Base-by-base conservation (phyloP, 2,329 filamentous ascomycete genomes). In the Calonectria honghensis region DNA sequence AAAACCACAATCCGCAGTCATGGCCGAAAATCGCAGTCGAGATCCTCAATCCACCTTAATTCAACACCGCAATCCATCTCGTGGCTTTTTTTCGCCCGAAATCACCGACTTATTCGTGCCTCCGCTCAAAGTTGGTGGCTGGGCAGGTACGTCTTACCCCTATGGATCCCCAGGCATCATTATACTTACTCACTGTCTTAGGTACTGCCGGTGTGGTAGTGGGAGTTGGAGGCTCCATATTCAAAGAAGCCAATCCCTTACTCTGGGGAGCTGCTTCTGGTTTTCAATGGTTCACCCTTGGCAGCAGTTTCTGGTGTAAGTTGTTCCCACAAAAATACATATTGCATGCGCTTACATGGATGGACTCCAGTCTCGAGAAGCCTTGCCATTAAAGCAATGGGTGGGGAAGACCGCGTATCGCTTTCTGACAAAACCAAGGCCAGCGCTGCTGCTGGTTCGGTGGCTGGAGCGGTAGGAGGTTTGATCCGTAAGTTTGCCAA, bases 261-360 rank as follows among this genome's bases (percentile, higher is more conserved):
- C 85, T 96, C 9, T 96, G 95, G 85, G 93, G 95, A 0, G 79
- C 93, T 16, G 90, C 93, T 48, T 93, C 93, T 29, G 94, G 95
- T 24, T 87, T 95, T 51, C 95, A 98, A 85, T 98, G 95, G 91
- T 95, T 95, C 84, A 89, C 91, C 52, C 89, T 97, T 50, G 95
- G 95, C 45, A 91, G 90, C 61, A 94, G 91, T 20, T 98, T 93
- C 83, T 96, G 93, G 89, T 93, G 94, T 93, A 87, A 81, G 91
- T 85, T 52, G 1, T 31, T 41, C 45, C 67, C 32, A 32, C 73
- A 6, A 7, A 31, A 24, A 35, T 4, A 54, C 35, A 1, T 39
- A 27, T 51, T 16, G 10, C 27, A 51, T 24, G 10, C 32, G 16
- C 29, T 45, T 4, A 68, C 61, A 75, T 81, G 37, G 82, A 70